Base-by-base conservation (phyloP, 2,329 filamentous ascomycete genomes). In the Capronia americana region DNA sequence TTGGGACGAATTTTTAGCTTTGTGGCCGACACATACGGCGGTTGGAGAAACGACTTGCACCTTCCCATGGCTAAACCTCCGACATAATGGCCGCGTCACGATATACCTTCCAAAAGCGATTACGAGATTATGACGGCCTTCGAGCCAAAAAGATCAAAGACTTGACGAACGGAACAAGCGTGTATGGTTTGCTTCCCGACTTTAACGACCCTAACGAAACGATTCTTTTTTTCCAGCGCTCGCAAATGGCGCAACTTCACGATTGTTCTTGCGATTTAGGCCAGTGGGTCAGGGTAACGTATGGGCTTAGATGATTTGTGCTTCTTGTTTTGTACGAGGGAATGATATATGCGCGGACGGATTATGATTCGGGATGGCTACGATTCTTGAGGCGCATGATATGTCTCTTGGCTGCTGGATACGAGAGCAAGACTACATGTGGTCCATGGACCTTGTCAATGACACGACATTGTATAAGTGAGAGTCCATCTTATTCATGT, bases 161-260 rank as follows among this genome's bases (percentile, higher is more conserved):
- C 65, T 57, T 68, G 65, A 71, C 67, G 68, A 71, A 68, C 46
- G 59, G 63, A 68, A 70, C 66, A 70, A 69, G 64, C 69, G 64
- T 61, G 66, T 61, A 63, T 69, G 61, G 61, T 66, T 70, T 67
- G 63, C 60, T 71, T 66, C 64, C 64, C 64, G 57, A 66, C 54
- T 55, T 58, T 66, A 65, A 72, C 65, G 67, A 72, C 60, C 58
- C 70, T 66, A 72, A 55, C 62, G 72, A 72, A 57, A 72, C 70
- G 72, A 73, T 60, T 72, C 70, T 70, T 64, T 54, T 64, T 54
- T 70, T 70, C 53, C 23, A 68, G 65, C 65, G 68, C 63, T 68
- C 44, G 56, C 65, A 68, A 34, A 59, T 55, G 68, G 65, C 62
- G 63, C 64, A 67, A 61, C 44, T 68, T 32, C 38, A 68, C 50